phyloP scores from a whole-genome alignment of 106 monocot genomes.

The Xerophyta viscosa region DNA sequence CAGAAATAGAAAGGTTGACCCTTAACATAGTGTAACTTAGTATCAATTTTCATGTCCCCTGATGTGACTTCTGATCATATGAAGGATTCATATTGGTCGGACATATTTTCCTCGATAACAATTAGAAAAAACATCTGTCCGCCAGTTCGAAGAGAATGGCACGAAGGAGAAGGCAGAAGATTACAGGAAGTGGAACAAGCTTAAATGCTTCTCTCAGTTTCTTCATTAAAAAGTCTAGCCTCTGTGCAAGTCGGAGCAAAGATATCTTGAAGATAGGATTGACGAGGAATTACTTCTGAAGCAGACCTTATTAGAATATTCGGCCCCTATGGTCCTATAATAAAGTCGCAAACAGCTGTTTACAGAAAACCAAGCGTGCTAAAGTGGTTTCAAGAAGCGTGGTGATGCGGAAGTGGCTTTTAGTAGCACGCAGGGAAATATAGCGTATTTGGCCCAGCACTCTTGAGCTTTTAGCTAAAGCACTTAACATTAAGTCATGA shows the following conservation, averaged over 20 bases:
- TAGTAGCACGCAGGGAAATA: conserved; percentile 60
- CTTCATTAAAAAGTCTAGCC: conserved; percentile 8
- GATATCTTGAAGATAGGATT: conserved; percentile 31
- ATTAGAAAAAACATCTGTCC: conserved; percentile 1
- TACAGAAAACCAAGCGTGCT: conserved; percentile 24
- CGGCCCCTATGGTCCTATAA: conserved; percentile 70
- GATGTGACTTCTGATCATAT: conserved; percentile 26
- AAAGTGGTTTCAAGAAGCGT: conserved; percentile 65
- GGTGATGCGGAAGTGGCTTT: conserved; percentile 89
- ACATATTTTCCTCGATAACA: conserved; percentile 16
- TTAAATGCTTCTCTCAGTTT: conserved; percentile 1
- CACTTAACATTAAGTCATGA: conserved; percentile 20
- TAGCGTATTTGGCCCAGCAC: conserved; percentile 66
- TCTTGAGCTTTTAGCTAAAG: conserved; percentile 61
- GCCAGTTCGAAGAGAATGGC: conserved; percentile 15
- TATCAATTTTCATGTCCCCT: background rate
- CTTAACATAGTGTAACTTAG: conserved; percentile 7
- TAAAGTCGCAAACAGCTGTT: conserved; percentile 62
- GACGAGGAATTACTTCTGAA: conserved; percentile 52
- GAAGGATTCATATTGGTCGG: conserved; percentile 41
- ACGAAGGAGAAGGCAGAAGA: conserved; percentile 20
- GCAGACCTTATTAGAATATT: conserved; percentile 57
- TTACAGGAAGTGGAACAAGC: conserved; percentile 18
- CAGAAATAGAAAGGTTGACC: conserved; percentile 26
- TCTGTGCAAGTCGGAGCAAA: conserved; percentile 16